Base-by-base conservation (phyloP, 176 grass and related monocot species). In the Leersia perrieri region DNA sequence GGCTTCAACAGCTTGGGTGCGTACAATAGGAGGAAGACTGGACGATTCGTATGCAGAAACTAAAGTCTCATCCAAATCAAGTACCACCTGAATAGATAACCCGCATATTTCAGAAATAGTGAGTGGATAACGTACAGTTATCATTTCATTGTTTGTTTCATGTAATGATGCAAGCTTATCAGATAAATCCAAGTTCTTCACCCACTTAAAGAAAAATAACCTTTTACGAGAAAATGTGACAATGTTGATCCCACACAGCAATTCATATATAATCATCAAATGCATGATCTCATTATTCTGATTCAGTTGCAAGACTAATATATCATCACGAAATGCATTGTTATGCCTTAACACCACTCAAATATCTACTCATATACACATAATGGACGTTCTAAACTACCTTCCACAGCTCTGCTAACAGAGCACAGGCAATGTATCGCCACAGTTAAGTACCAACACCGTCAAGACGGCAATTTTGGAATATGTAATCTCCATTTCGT, bases 1-100 rank as follows among this genome's bases (percentile, higher is more conserved):
- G 22, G 84, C 87, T 87, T 99, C 92, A 82, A 96, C 80, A 81
- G 97, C 97, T 76, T 96, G 97, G 9, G 83, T 84, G 57, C 89
- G 84, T 69, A 99, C 82, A 86, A 93, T 82, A 82, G 87, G 31
- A 64, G 97, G 97, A 76, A 99, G 86, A 63, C 87, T 90, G 78
- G 97, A 93, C 60, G 97, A 90, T n/a, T 99, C 97, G 67, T 99
- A 99, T 6, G 97, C 97, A 81, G 93, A 99, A 82, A 99, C 93
- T 89, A 99, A 85, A 83, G 97, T 99, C 87, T 99, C 93, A 39
- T 99, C 97, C 89, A 99, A 87, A 70, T 99, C 97, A 70, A 99
- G 92, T 74, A 99, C 97, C 68, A 99, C 87, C 97, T 99, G 68
- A 82, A 88, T 16, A 89, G 68, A 77, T 27, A 80, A 47, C 6